Conservation (phyloP, 768 basidiomycete species). For the Exidia glandulosa region DNA sequence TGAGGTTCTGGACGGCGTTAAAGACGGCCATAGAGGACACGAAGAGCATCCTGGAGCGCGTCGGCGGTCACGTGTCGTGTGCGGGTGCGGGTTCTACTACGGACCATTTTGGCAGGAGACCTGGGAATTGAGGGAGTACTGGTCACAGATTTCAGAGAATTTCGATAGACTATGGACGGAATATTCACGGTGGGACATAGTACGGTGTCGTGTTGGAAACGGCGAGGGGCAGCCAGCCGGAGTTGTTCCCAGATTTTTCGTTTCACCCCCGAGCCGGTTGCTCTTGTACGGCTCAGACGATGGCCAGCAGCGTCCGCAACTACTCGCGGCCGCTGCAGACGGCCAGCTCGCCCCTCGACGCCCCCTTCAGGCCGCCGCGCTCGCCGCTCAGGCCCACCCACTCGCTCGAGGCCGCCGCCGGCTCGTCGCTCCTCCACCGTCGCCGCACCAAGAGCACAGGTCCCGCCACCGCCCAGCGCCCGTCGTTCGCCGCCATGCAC, state of each 20-base stretch:
- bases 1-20: conserved; percentile 78
- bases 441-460: neutral
- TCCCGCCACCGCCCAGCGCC: neutral
- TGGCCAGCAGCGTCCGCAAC: conserved; percentile 2
- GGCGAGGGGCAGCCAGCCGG: neutral
- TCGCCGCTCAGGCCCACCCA: neutral
- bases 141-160: too few relatives aligned
- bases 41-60: conserved; percentile 47
- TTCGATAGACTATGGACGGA: neutral
- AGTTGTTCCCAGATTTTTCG: neutral
- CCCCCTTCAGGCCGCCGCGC: neutral
- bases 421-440: neutral
- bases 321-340: neutral
- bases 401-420: neutral
- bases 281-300: neutral
- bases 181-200: neutral
- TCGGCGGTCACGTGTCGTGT: neutral
- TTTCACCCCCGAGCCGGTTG: neutral
- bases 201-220: neutral
- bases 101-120: conserved; percentile 65
- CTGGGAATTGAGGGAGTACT: conserved; percentile 21
- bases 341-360: neutral
- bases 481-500: neutral
- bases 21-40: conserved; percentile 69
- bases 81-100: neutral